Conservation (phyloP, 352 stramenopile species). For the Pythium dissimile region DNA sequence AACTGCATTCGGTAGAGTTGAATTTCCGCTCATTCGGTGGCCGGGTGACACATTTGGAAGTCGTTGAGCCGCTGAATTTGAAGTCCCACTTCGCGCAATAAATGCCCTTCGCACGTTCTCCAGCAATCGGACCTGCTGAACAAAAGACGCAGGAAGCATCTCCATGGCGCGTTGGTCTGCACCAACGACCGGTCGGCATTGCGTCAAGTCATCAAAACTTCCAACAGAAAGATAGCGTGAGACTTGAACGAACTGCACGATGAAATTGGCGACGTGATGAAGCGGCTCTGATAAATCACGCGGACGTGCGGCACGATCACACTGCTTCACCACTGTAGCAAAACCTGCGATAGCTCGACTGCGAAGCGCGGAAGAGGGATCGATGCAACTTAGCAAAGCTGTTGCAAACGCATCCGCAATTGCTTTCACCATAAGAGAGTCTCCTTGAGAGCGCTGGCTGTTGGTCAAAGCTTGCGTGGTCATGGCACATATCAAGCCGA, state of each 20-base stretch:
- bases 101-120: constrained; percentile 52
- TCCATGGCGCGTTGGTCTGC: constrained; percentile 37
- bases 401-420: constrained; percentile 73
- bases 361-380: constrained; percentile 55
- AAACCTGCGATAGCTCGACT: constrained; percentile 53
- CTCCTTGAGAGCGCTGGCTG: constrained; percentile 48
- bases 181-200: constrained; percentile 45
- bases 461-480: constrained; percentile 69
- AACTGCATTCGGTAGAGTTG: background rate
- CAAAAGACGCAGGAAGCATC: constrained; percentile 62
- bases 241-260: constrained; percentile 67
- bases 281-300: constrained; percentile 59
- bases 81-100: constrained; percentile 3
- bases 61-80: background rate
- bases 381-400: constrained; percentile 70
- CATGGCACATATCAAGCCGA: constrained; percentile 77
- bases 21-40: background rate
- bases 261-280: constrained; percentile 73
- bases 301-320: constrained; percentile 39
- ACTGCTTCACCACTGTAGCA: constrained; percentile 54
- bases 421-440: constrained; percentile 63
- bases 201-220: constrained; percentile 58
- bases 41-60: background rate
- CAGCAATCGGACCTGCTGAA: constrained; percentile 64
- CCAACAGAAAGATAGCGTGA: constrained; percentile 55